Evolutionary conservation across 441 rosid genomes (phyloP).

Genomic region (Gossypium davidsonii): DNA sequence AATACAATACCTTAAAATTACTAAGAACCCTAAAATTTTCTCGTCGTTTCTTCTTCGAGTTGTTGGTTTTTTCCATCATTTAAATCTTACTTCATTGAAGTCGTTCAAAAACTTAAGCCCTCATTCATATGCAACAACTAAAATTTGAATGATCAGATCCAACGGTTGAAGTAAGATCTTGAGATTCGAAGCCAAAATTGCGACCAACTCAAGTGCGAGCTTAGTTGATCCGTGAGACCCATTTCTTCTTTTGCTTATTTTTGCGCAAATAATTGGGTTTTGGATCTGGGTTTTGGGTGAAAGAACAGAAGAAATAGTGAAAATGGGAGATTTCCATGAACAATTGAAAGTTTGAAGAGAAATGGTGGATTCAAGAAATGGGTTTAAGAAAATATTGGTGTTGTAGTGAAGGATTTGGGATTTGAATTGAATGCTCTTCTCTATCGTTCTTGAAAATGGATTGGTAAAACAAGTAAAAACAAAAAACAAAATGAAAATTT

Average conservation of each 20-base stretch:
- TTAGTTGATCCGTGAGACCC: constrained; percentile 22
- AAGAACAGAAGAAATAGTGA: neutral
- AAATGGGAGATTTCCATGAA: constrained; percentile 14
- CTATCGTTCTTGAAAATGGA: constrained; percentile 14
- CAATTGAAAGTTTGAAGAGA: constrained; percentile 2
- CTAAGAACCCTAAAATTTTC: constrained; percentile 18
- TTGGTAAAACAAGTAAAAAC: neutral
- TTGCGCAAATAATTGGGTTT: constrained; percentile 25
- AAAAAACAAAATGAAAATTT: neutral
- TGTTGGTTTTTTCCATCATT: constrained; percentile 29
- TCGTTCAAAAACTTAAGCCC: constrained; percentile 24
- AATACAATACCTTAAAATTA: constrained; percentile 17
- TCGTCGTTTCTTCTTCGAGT: constrained; percentile 14
- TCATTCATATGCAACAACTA: constrained; percentile 23
- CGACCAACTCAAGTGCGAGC: constrained; percentile 27
- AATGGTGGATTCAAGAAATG: constrained; percentile 3
- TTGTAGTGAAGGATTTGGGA: constrained; percentile 12
- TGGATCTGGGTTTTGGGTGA: constrained; percentile 19
- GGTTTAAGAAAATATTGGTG: constrained; percentile 5
- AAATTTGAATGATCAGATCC: constrained; percentile 24
- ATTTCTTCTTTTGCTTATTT: constrained; percentile 29
- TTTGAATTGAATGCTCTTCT: constrained; percentile 5
- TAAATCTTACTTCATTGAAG: constrained; percentile 31
- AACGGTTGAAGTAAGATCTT: constrained; percentile 40
- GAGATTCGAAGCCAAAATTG: constrained; percentile 30